Base-by-base conservation (phyloP, 331 rosid genomes). In the Phaseolus coccineus region DNA sequence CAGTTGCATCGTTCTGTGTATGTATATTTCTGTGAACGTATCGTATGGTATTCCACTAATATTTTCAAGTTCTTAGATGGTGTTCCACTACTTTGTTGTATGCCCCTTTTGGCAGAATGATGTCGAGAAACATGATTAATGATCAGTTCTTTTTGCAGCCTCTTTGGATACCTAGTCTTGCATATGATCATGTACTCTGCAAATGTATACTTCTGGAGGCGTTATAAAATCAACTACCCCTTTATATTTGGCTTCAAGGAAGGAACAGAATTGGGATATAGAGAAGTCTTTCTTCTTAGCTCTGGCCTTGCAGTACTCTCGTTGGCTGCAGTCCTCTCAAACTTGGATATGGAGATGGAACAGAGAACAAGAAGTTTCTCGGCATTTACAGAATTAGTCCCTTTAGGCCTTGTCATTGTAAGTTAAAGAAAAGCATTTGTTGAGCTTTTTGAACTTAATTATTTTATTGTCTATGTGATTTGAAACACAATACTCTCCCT, bases 191-290 rank as follows among this genome's bases (percentile, higher is more conserved):
- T 92, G 61, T 86, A 85, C 87, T 81, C 93, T 0, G 91, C 76
- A 42, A 87, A 90, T 57, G 77, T 88, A 63, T 90, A 85, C 91
- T 80, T 77, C 14, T 92, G 97, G 97, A 86, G 88, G 83, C 88
- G 84, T 39, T 92, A 81, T 64, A 87, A 81, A 53, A 84, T 92
- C 75, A 92, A 90, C 59, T 90, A 88, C 74, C 8, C 87, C 1
- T 90, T 92, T 72, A 92, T 92, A 83, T 84, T 92, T 58, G 93
- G 97, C 72, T 80, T 93, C 82, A 86, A 89, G 82, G 84, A 83
- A 78, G 98, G 97, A 79, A 88, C 92, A 31, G 94, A 89, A 28
- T 68, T 91, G 48, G 87, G 93, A 24, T 86, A 85, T 77, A 78
- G 93, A 80, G 83, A 89, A 70, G 80, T 80, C 5, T 62, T 86